phyloP scores from a whole-genome alignment of 306 rosid genomes.

The Chamaecrista fasciculata region DNA sequence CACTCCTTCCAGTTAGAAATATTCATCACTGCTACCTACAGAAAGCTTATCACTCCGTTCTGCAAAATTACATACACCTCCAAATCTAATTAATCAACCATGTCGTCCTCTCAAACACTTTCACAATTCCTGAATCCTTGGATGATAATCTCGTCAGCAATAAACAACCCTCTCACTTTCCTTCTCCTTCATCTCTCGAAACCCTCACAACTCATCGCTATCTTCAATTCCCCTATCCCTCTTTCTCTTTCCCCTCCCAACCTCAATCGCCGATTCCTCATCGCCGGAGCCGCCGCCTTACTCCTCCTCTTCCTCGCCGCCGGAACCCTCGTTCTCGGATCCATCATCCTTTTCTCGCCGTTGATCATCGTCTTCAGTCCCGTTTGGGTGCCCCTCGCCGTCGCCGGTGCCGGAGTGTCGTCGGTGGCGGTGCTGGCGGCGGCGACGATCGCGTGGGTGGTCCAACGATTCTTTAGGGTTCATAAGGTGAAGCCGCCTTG shows the following conservation, averaged over 20 bases:
- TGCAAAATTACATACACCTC: background rate
- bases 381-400: too few relatives aligned
- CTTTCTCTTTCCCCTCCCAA: background rate
- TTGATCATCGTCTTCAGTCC: background rate
- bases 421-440: background rate
- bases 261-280: background rate
- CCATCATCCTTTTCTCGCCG: background rate
- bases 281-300: too few relatives aligned
- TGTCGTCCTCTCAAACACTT: background rate
- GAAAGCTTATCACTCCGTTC: too few relatives aligned
- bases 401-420: background rate
- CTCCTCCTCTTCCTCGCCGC: background rate
- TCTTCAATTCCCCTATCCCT: background rate
- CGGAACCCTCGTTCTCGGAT: background rate
- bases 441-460: background rate
- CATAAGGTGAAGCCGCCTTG: background rate
- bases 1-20: too few relatives aligned
- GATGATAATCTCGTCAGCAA: background rate
- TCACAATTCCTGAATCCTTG: background rate
- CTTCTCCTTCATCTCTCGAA: background rate
- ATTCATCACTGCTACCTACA: too few relatives aligned
- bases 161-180: constrained; percentile 1
- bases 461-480: background rate
- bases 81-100: background rate
- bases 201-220: background rate